Base-by-base conservation (phyloP, 176 grass and related monocot species). In the Dendrocalamus sinicus region DNA sequence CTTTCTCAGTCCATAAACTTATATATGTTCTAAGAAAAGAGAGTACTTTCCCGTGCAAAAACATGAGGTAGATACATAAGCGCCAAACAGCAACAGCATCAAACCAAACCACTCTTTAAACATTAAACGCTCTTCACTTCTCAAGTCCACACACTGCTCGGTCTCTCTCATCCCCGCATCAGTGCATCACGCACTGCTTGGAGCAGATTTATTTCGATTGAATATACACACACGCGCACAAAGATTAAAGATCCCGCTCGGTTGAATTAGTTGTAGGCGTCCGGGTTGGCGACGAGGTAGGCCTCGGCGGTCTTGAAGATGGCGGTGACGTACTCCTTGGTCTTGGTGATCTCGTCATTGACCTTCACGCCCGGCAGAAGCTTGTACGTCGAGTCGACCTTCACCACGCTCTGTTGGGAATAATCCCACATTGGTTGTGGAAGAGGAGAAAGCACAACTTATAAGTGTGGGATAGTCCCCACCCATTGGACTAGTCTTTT, bases 241-340 rank as follows among this genome's bases (percentile, higher is more conserved):
- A 15, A 8, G 5, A 83, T 48, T 12, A 84, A 50, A 37, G 23
- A 65, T 30, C 15, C 64, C 1, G 14, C 64, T 9, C 15, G 30
- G 37, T 67, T 11, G 64, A 37, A 39, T 67, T 19, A 67, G 65
- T 94, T 94, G 70, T 92, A 97, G 14, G 91, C 72, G 55, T 89
- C 80, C 17, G 88, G 94, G 61, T 94, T 97, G 75, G 87, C 92
- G 37, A 90, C 0, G 17, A 94, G 92, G 82, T 85, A 94, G 0
- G 67, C 89, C 87, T 97, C 91, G 8, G 84, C 92, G 3, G 74
- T 70, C 79, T 93, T 97, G 65, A 94, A 82, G 39, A 89, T 83
- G 47, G 7, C 43, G 7, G 83, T 88, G 58, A 91, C 37, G 0
- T 85, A 62, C 12, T 80, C 82, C 85, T 95, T 91, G 46, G 92